Conservation (phyloP, 352 stramenopile species). For the Halophytophthora batemanensis region DNA sequence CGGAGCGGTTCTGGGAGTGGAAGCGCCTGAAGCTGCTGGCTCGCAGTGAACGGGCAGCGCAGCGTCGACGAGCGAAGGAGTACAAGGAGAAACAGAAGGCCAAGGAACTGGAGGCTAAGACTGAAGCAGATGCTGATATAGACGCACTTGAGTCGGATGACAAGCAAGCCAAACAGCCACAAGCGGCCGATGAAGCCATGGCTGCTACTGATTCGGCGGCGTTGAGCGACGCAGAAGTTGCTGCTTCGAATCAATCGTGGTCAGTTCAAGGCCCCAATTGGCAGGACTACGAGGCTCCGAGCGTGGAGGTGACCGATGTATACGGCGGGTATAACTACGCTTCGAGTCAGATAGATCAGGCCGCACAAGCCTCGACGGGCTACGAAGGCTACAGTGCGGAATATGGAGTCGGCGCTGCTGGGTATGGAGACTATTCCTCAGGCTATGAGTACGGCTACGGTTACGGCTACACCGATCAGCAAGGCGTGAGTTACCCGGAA, state of each 20-base stretch:
- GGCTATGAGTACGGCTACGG: constrained; percentile 7
- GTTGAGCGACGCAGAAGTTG: not conserved
- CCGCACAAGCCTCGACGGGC: constrained; percentile 8
- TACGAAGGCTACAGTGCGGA: constrained; percentile 11
- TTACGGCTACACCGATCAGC: not conserved
- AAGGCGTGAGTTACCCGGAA: not conserved
- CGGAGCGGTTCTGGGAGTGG: constrained; percentile 51
- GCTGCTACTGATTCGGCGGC: not conserved
- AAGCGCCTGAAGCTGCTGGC: constrained; percentile 31
- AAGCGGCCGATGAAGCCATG: not conserved
- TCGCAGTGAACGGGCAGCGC: constrained; percentile 16
- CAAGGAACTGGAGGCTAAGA: constrained; percentile 8
- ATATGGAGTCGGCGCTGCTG: not conserved
- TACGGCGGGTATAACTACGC: constrained; percentile 21
- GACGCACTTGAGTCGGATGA: not conserved
- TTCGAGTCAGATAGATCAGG: not conserved
- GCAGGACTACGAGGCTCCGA: constrained; percentile 1
- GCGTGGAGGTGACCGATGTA: not conserved
- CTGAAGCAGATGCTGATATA: constrained; percentile 8
- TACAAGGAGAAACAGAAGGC: constrained; percentile 14
- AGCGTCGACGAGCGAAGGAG: constrained; percentile 11
- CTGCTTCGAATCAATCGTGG: constrained; percentile 8
- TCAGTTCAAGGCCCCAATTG: constrained; percentile 1
- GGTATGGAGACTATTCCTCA: too few species aligned
- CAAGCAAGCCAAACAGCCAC: not conserved